Evolutionary conservation across 495 filamentous ascomycete species (phyloP).

Genomic region (Daldinia childiae): DNA sequence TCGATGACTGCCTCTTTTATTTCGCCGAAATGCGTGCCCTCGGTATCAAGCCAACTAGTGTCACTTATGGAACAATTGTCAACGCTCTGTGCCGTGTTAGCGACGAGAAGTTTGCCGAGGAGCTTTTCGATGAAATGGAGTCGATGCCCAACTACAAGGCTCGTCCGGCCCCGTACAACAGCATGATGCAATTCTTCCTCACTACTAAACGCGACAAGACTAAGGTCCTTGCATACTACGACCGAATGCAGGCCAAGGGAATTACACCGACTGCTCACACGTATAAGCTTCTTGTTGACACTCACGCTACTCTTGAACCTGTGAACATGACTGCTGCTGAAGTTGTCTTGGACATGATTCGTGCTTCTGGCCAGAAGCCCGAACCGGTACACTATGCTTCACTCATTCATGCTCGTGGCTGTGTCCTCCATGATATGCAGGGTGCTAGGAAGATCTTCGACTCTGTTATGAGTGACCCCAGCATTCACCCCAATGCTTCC

Average conservation of each 20-base stretch:
- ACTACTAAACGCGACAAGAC: slow-evolving; percentile 92
- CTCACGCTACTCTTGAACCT: slow-evolving; percentile 92
- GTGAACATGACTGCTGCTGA: slow-evolving; percentile 92
- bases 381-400: slow-evolving; percentile 96
- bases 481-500: slow-evolving; percentile 77
- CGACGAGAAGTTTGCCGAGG: slow-evolving; percentile 96
- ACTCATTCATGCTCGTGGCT: slow-evolving; percentile 94
- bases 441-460: slow-evolving; percentile 86
- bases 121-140: slow-evolving; percentile 99
- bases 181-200: slow-evolving; percentile 99
- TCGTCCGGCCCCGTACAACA: slow-evolving; percentile 95
- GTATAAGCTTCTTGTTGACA: slow-evolving; percentile 96
- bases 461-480: slow-evolving; percentile 70
- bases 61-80: slow-evolving; percentile 97
- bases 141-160: slow-evolving; percentile 99
- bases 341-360: slow-evolving; percentile 80
- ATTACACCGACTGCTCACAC: slow-evolving; percentile 95
- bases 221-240: slow-evolving; percentile 96
- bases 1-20: slow-evolving; percentile 97
- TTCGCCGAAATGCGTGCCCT: slow-evolving; percentile 95
- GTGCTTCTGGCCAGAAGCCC: slow-evolving; percentile 73
- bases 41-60: slow-evolving; percentile 93
- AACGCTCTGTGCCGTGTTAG: slow-evolving; percentile 97
- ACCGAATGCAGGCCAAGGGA: slow-evolving; percentile 86
- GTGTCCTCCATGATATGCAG: slow-evolving; percentile 88